Base-by-base conservation (phyloP, 306 rosid species). In the Lathyrus sativus region DNA sequence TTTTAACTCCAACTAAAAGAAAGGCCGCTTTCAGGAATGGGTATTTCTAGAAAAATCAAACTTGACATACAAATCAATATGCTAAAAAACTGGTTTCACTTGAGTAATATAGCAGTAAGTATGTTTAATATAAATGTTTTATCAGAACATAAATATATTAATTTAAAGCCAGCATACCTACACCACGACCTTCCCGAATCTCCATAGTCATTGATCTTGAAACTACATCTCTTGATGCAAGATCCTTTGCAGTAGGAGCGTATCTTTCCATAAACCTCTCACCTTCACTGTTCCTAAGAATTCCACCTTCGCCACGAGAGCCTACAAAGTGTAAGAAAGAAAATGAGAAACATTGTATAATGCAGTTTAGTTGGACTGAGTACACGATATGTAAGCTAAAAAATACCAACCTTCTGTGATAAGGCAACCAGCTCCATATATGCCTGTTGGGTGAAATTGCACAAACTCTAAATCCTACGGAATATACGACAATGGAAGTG, bases 301-400 rank as follows among this genome's bases (percentile, higher is more conserved):
- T 90, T 73, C 97, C 98, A 81, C 98, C 98, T 82, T 93, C 98
- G 48, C 98, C 97, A 35, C 97, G 95, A 73, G 98, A 93, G 71
- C 98, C 98, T 93, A 79, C 39, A 49, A 72, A 70, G 44, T 68
- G 56, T 78, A 82, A 60, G 69, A 54, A 38, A 74, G 45, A 64
- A 60, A 53, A 35, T 64, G 66, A 62, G 44, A 76, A 74, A 69
- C 67, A 60, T 41, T 46, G 28, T 24, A 41, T 70, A 35, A 35
- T 73, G 66, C 50, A 70, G 60, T 26, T 65, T 74, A n/a, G 61
- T 57, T 24, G 11, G 60, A 44, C 15, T 38, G 65, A 62, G 56
- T 42, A 49, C 4, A 55, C 53, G 15, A 63, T 61, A 18, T 26
- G 14, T 7, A 60, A 72, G 71, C 13, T 58, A 61, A 57, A 24